phyloP scores from a whole-genome alignment of 1,284 basidiomycete species.

The Pseudozyma thailandica region DNA sequence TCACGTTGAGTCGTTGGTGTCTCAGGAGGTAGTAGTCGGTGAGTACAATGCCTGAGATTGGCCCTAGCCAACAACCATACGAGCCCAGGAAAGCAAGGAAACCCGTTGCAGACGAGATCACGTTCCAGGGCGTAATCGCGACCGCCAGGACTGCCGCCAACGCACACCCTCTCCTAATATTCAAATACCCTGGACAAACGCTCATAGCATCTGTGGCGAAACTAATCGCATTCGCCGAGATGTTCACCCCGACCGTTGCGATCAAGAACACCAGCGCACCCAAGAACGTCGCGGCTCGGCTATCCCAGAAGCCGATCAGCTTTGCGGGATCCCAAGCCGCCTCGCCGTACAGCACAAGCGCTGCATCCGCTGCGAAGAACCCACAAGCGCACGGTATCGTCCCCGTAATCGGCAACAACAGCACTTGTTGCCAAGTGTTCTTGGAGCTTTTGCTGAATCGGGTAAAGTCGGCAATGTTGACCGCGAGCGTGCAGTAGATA shows the following conservation, averaged over 20 bases:
- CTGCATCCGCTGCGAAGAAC: constrained; percentile 31
- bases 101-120: constrained; percentile 20
- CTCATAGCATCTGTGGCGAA: constrained; percentile 39
- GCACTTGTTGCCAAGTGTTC: constrained; percentile 28
- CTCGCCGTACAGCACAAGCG: constrained; percentile 19
- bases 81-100: constrained; percentile 40
- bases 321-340: constrained; percentile 26
- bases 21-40: constrained; percentile 28
- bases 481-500: constrained; percentile 29
- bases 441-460: constrained; percentile 22
- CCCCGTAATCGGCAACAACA: constrained; percentile 26
- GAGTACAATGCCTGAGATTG: constrained; percentile 22
- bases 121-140: constrained; percentile 26
- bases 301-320: constrained; percentile 19
- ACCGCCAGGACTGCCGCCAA: constrained; percentile 20
- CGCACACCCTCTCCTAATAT: constrained; percentile 18
- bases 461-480: constrained; percentile 35
- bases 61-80: constrained; percentile 29
- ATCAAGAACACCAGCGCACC: constrained; percentile 30
- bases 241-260: constrained; percentile 29
- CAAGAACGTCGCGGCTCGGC: constrained; percentile 17
- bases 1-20: constrained; percentile 15
- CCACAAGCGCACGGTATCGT: constrained; percentile 31
- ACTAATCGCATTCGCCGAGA: constrained; percentile 22
- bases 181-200: constrained; percentile 18